These are phyloP conservation scores for Talaromyces islandicus DNA, from an alignment of 2,329 filamentous ascomycete species.

Conservation along the genomic window DNA sequence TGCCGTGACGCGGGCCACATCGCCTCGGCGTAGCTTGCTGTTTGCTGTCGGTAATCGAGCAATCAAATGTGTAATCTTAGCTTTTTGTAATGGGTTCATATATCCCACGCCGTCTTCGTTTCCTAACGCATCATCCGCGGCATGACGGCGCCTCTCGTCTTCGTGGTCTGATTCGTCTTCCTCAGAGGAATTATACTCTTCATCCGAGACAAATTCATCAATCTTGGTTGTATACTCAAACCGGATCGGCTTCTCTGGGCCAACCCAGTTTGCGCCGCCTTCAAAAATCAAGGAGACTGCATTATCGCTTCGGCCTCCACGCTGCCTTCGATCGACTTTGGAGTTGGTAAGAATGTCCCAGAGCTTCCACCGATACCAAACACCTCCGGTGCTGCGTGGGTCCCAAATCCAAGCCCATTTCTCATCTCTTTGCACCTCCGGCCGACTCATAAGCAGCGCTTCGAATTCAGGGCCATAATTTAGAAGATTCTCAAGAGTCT, in stretches of 20 bases:
- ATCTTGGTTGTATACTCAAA: constrained; percentile 76
- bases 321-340: constrained; percentile 29
- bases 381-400: constrained; percentile 66
- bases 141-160: constrained; percentile 39
- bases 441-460: constrained; percentile 79
- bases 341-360: constrained; percentile 77
- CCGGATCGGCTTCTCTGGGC: constrained; percentile 64
- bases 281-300: constrained; percentile 62
- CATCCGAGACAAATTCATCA: constrained; percentile 74
- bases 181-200: constrained; percentile 80
- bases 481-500: constrained; percentile 73
- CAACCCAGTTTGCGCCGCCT: constrained; percentile 68
- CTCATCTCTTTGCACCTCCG: constrained; percentile 77
- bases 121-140: constrained; percentile 34
- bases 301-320: constrained; percentile 45
- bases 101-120: constrained; percentile 54
- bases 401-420: constrained; percentile 96
- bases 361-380: constrained; percentile 89
- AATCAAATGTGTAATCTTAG: constrained; percentile 78
- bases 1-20: constrained; percentile 76
- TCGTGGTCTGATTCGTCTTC: constrained; percentile 61
- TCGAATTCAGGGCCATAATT: constrained; percentile 83
- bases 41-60: constrained; percentile 72
- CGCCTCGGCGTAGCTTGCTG: constrained; percentile 70
- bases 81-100: constrained; percentile 75